Evolutionary conservation across 1,284 basidiomycete genomes (phyloP), one percentile per base, ranked within the genome.

Genomic region (Singerocomus rubriflavus): DNA sequence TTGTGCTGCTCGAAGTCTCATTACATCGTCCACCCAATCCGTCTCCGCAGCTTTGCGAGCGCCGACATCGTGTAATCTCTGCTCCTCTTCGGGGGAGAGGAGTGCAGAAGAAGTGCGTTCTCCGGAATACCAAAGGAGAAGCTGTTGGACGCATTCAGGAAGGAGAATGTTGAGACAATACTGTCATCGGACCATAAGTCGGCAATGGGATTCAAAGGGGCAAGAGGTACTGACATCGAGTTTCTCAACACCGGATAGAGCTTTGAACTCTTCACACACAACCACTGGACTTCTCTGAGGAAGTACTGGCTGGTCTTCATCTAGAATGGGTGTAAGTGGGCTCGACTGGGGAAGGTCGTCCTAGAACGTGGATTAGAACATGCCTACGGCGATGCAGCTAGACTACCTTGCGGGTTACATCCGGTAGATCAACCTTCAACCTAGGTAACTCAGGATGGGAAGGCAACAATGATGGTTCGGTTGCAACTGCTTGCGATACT

Each of bases 131-230:
- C 86, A 88, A 13, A 88, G 67, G 7, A 87, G 69, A 14, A 90
- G 71, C 61, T 90, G 87, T 37, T 83, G 71, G 34, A 86, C 72
- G 2, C 82, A 75, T 65, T 88, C 85, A 4, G 81, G 83, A 9
- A 87, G 72, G 11, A 90, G 76, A 25, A 90, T 75, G 54, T 84
- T 81, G 27, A 78, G 68, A 62, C 84, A 87, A 57, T 88, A 90
- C 85, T 90, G 29, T 9, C 12, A 29, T 4, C 11, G 38, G 16
- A 39, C 37, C 26, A 29, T 31, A 5, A 14, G 25, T 62, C 43
- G 50, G 37, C 12, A 30, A 44, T 6, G 7, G 34, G 10, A 13
- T 31, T 13, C 16, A 4, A 5, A 39, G 5, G 11, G 27, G 17
- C 8, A 31, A 35, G 14, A 17, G 12, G 39, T 41, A 65, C 76